Evolutionary conservation across 345 rosid genomes (phyloP).

Genomic region (Bruguiera sexangula): DNA sequence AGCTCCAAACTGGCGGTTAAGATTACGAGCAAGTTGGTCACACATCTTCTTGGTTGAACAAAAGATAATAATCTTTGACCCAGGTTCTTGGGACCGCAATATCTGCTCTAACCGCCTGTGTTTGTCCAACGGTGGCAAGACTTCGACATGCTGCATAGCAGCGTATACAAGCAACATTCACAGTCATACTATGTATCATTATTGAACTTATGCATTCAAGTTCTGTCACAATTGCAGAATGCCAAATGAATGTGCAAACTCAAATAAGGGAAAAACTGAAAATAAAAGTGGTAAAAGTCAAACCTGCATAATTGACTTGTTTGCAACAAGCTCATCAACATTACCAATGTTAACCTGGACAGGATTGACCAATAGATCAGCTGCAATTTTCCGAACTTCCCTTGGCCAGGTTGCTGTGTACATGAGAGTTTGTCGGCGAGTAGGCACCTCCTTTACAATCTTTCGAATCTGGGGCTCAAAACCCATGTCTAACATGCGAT

Average conservation of each 20-base stretch:
- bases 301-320: slow-evolving; percentile 97
- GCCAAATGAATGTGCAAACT: neutral
- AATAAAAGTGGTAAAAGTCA: slow-evolving; percentile 4
- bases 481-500: slow-evolving; percentile 99
- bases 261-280: neutral
- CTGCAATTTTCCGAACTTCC: slow-evolving; percentile 97
- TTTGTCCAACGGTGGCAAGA: slow-evolving; percentile 76
- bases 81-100: slow-evolving; percentile 79
- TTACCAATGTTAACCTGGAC: slow-evolving; percentile 97
- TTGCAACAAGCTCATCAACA: slow-evolving; percentile 96
- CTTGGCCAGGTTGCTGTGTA: slow-evolving; percentile 98
- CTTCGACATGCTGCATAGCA: slow-evolving; percentile 61
- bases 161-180: neutral
- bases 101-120: slow-evolving; percentile 91
- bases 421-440: slow-evolving; percentile 96
- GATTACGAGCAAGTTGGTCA: slow-evolving; percentile 77
- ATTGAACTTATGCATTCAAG: neutral
- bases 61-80: slow-evolving; percentile 73
- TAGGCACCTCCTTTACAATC: slow-evolving; percentile 89
- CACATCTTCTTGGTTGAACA: slow-evolving; percentile 94
- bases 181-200: too few relatives aligned
- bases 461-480: slow-evolving; percentile 97
- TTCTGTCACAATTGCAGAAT: neutral
- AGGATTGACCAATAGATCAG: slow-evolving; percentile 88
- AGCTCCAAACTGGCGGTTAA: slow-evolving; percentile 72